Evolutionary conservation across 1,139 yeast species (phyloP).

Genomic region (Blastobotrys capitulatus): DNA sequence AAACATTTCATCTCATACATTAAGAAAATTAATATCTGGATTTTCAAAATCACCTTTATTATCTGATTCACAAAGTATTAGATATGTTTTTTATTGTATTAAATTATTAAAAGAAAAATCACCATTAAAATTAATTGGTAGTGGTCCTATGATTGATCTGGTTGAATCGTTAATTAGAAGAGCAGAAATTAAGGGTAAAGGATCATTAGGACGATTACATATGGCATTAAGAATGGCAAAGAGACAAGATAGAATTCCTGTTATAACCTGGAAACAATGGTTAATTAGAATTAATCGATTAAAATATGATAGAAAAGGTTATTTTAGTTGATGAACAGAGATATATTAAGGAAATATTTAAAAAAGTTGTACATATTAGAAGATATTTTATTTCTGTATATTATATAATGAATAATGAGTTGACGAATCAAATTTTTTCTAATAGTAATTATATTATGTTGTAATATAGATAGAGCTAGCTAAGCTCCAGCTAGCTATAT

Average conservation of each 20-base stretch:
- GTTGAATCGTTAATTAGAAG: slow-evolving; percentile 19
- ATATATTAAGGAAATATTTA: no score
- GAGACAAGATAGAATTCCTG: slow-evolving; percentile 14
- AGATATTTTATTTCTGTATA: no score
- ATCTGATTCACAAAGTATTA: slow-evolving; percentile 19
- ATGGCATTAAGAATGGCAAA: slow-evolving; percentile 23
- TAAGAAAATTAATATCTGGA: slow-evolving; percentile 17
- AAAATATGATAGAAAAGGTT: slow-evolving; percentile 19
- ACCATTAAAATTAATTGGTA: slow-evolving; percentile 8
- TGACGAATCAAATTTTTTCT: no score
- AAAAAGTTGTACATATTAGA: no score
- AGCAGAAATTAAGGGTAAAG: slow-evolving; percentile 17
- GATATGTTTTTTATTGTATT: slow-evolving; percentile 15
- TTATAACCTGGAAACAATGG: slow-evolving; percentile 18
- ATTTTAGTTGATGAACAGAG: slow-evolving; percentile 16
- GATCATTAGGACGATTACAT: slow-evolving; percentile 20
- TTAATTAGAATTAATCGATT: slow-evolving; percentile 15
- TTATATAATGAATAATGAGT: no score
- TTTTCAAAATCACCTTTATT: slow-evolving; percentile 15
- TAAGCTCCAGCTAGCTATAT: no score
- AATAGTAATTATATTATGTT: no score
- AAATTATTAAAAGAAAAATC: slow-evolving; percentile 10
- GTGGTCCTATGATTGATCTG: slow-evolving; percentile 6
- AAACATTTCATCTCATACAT: slow-evolving; percentile 11
- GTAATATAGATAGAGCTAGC: no score